A percentile compares a stretch with the other conserved stretches of the same genome.
These are phyloP conservation scores for Cryptococcus sp. DNA, from an alignment of 1,284 basidiomycete species.

Conservation along the genomic window DNA sequence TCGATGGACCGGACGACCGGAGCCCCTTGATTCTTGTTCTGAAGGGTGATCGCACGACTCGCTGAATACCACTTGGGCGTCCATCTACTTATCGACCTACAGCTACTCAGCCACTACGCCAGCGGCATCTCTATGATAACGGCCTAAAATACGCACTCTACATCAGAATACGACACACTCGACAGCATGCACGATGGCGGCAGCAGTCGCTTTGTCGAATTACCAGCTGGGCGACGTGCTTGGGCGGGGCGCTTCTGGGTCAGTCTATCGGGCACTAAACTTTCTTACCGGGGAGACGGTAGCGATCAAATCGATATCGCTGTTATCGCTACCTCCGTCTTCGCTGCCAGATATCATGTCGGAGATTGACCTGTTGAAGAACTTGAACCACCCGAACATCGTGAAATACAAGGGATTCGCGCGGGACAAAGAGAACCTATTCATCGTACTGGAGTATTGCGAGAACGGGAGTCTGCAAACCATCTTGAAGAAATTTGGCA, in stretches of 20 bases:
- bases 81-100: too few species aligned
- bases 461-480: slow-evolving; percentile 96
- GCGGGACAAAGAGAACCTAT: slow-evolving; percentile 88
- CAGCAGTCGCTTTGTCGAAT: slow-evolving; percentile 35
- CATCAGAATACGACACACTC: too few species aligned
- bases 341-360: slow-evolving; percentile 94
- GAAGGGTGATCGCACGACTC: too few species aligned
- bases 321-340: slow-evolving; percentile 87
- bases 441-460: slow-evolving; percentile 95
- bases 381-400: slow-evolving; percentile 89
- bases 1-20: too few species aligned
- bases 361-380: slow-evolving; percentile 97
- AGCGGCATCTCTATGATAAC: too few species aligned
- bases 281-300: slow-evolving; percentile 96
- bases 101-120: too few species aligned
- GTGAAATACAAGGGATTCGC: slow-evolving; percentile 98
- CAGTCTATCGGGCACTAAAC: slow-evolving; percentile 92
- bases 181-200: slow-evolving; percentile 14
- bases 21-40: too few species aligned
- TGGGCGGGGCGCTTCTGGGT: slow-evolving; percentile 91
- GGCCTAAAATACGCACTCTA: too few species aligned
- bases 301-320: slow-evolving; percentile 90
- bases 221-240: slow-evolving; percentile 93
- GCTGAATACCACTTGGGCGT: too few species aligned
- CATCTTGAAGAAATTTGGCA: slow-evolving; percentile 95